Base-by-base conservation (phyloP, 2,329 filamentous ascomycete genomes). In the Phyllosticta citribraziliensis region DNA sequence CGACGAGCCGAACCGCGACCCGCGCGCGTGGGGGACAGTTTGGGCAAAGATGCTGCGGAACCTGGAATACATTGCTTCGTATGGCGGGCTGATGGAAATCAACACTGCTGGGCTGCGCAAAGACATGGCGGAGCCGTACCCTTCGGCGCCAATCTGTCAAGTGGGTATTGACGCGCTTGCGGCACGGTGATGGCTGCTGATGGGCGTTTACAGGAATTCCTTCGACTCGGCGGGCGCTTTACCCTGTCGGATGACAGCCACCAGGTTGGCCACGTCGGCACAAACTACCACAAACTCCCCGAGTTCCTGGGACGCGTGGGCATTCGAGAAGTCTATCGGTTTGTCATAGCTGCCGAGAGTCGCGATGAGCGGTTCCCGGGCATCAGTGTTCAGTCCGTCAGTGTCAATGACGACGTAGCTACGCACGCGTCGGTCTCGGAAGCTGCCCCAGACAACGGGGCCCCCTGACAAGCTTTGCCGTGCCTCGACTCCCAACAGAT, bases 191-290 rank as follows among this genome's bases (percentile, higher is more conserved):
- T 60, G 40, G n/a, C 6, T 47, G 56, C 63, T 55, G 51, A 22
- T 33, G 52, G n/a, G 66, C 71, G 60, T 72, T 72, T 61, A 54
- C 57, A 89, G 87, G 84, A 84, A 71, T 96, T 91, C 78, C 70
- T 91, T 59, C 75, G 75, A 8, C 80, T 89, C 68, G 87, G 87
- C 24, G 92, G 94, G 24, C 84, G 83, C 63, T 96, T 97, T 74
- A 95, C 91, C 58, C 81, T 99, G 67, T 96, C 90, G 6, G 94
- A 99, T 73, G 94, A 99, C 75, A 96, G 91, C 72, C 94, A 99
- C 76, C 89, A 89, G 50, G 82, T 91, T 62, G 88, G 83, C 2
- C 93, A 99, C 71, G 82, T 99, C 5, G 91, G 86, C n/a, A 86
- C 90, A 57, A 93, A 96, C 71, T 97, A 94, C 76, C 70, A 73